Conservation (phyloP, 2,329 filamentous ascomycete species). For the Cadophora sp. region DNA sequence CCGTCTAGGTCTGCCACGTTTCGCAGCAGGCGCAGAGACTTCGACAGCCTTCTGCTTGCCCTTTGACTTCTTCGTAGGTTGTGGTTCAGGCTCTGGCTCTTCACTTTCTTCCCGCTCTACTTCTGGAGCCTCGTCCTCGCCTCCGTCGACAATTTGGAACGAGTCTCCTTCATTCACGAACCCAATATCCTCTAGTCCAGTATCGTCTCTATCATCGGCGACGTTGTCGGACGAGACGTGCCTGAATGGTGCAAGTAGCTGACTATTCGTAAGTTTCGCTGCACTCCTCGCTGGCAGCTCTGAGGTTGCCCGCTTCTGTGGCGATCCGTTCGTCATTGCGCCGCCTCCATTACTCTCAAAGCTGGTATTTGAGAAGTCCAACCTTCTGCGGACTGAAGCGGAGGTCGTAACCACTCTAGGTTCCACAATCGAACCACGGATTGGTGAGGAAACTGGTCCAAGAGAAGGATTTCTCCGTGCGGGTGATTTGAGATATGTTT, state of each 20-base stretch:
- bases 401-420: slow-evolving; percentile 35
- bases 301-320: slow-evolving; percentile 33
- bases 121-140: slow-evolving; percentile 42
- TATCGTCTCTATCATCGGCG: slow-evolving; percentile 39
- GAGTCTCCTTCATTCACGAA: slow-evolving; percentile 47
- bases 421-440: slow-evolving; percentile 37
- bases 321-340: slow-evolving; percentile 15
- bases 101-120: slow-evolving; percentile 32
- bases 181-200: slow-evolving; percentile 56
- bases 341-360: slow-evolving; percentile 27
- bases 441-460: slow-evolving; percentile 42
- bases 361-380: slow-evolving; percentile 43
- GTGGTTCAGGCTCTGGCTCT: slow-evolving; percentile 29
- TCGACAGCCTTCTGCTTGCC: slow-evolving; percentile 38
- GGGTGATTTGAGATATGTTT: slow-evolving; percentile 44
- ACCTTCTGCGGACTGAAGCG: slow-evolving; percentile 39
- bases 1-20: slow-evolving; percentile 41
- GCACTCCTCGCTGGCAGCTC: slow-evolving; percentile 25
- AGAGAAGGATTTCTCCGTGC: slow-evolving; percentile 44
- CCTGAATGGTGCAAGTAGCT: slow-evolving; percentile 26
- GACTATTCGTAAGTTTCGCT: slow-evolving; percentile 34
- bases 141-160: slow-evolving; percentile 34
- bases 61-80: slow-evolving; percentile 31
- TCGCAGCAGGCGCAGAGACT: slow-evolving; percentile 36
- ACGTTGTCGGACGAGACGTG: slow-evolving; percentile 16